phyloP scores from a whole-genome alignment of 106 monocot species.

The Chionographis japonica region DNA sequence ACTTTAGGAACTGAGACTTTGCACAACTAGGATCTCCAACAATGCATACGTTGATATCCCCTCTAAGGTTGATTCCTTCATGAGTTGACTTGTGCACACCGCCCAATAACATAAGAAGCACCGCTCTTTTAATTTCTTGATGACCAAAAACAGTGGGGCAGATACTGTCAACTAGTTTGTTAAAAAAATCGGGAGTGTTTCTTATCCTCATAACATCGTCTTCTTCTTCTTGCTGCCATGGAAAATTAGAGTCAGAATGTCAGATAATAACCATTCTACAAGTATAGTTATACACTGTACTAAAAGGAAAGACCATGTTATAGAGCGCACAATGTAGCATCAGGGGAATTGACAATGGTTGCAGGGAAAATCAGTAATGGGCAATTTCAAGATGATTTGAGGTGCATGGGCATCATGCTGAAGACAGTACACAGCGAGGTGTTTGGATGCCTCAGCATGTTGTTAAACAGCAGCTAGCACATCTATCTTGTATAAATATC shows the following conservation, averaged over 20 bases:
- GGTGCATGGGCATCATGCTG: no score
- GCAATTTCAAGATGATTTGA: no score
- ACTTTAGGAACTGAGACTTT: constrained; percentile 99
- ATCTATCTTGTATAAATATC: no score
- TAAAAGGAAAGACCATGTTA: no score
- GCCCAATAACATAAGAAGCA: constrained; percentile 88
- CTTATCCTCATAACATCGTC: constrained; percentile 73
- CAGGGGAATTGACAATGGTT: no score
- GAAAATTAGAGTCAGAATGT: constrained; percentile 1
- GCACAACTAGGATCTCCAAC: constrained; percentile 99
- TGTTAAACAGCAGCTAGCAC: no score
- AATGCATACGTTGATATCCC: constrained; percentile 98
- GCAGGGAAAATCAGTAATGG: no score
- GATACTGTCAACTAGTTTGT: constrained; percentile 94
- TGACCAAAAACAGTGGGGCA: constrained; percentile 97
- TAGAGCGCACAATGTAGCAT: no score
- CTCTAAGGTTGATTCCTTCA: constrained; percentile 97
- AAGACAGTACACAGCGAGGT: no score
- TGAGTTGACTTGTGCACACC: constrained; percentile 95
- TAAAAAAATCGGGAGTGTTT: constrained; percentile 91
- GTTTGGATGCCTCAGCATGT: no score
- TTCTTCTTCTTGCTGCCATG: constrained; percentile 86
- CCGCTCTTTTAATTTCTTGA: constrained; percentile 94
- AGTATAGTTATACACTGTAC: no score
- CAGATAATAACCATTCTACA: no score